Percentiles rank a stretch among this genome's conserved stretches.
Conservation (phyloP, 2,329 filamentous ascomycete genomes). For the Ophiostoma himal-ulmi region DNA sequence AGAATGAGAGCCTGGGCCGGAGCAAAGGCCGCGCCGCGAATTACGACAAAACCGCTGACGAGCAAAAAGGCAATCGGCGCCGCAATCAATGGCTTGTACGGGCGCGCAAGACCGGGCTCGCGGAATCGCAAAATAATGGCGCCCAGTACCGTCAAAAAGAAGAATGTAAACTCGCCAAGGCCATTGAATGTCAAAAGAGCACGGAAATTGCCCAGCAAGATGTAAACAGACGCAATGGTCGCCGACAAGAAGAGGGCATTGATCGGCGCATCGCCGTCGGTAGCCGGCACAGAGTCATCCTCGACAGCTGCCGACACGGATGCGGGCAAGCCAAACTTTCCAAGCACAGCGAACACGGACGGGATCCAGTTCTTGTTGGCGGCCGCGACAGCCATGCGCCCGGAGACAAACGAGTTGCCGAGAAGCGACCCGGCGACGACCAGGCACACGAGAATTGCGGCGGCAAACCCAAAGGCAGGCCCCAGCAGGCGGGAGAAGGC, state of each 20-base stretch:
- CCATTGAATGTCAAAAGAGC: slow-evolving; percentile 56
- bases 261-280: slow-evolving; percentile 42
- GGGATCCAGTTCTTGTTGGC: slow-evolving; percentile 50
- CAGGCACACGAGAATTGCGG: slow-evolving; percentile 52
- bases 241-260: slow-evolving; percentile 49
- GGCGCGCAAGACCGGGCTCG: slow-evolving; percentile 49
- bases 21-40: slow-evolving; percentile 54
- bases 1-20: slow-evolving; percentile 49
- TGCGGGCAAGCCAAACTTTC: slow-evolving; percentile 35
- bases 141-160: slow-evolving; percentile 57
- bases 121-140: slow-evolving; percentile 51
- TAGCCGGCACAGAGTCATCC: slow-evolving; percentile 11
- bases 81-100: slow-evolving; percentile 49
- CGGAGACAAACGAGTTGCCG: slow-evolving; percentile 57
- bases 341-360: slow-evolving; percentile 40
- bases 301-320: slow-evolving; percentile 10
- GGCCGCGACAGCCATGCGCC: slow-evolving; percentile 56
- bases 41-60: slow-evolving; percentile 55
- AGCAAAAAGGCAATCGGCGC: slow-evolving; percentile 49
- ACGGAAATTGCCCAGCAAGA: slow-evolving; percentile 55
- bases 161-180: slow-evolving; percentile 57
- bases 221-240: slow-evolving; percentile 50
- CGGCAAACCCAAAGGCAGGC: slow-evolving; percentile 45
- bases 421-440: slow-evolving; percentile 58
- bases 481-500: slow-evolving; percentile 52